These are phyloP conservation scores for Uronychia binucleata DNA, from an alignment of 73 alveolate species.

Conservation along the genomic window DNA sequence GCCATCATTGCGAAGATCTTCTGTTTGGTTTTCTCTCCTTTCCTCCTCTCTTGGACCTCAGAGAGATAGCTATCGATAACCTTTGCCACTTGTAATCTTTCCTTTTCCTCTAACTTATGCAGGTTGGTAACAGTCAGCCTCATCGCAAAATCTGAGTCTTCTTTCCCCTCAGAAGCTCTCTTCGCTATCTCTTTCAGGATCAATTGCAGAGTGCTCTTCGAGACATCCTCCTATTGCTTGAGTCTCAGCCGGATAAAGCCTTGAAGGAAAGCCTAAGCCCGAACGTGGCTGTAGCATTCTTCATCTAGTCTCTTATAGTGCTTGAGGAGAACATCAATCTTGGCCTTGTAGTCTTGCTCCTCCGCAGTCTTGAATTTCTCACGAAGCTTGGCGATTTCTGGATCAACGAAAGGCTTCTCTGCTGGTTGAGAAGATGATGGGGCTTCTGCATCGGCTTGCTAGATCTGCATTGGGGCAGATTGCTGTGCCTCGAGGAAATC, in stretches of 20 bases:
- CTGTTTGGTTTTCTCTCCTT: not conserved
- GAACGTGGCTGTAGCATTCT: not conserved
- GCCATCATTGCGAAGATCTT: not conserved
- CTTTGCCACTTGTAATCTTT: not conserved
- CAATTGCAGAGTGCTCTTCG: not conserved
- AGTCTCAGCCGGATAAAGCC: not conserved
- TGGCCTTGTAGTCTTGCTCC: not conserved
- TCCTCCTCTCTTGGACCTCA: not conserved
- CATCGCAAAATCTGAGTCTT: not conserved
- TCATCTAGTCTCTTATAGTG: conserved; percentile 11
- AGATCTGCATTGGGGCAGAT: too few relatives aligned
- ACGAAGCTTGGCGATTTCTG: not conserved
- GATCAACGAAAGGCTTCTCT: not conserved
- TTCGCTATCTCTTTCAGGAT: not conserved
- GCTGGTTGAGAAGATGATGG: too few relatives aligned
- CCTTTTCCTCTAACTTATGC: not conserved
- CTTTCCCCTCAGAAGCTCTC: too few relatives aligned
- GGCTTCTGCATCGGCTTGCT: too few relatives aligned
- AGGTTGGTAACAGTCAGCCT: not conserved
- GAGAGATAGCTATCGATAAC: too few relatives aligned
- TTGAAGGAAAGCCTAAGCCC: conserved; percentile 6
- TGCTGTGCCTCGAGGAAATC: too few relatives aligned
- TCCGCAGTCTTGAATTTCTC: not conserved
- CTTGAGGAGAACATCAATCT: not conserved
- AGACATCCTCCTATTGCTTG: not conserved